Evolutionary conservation across 73 alveolate species (phyloP).

Genomic region (Paraurostyla sp.): DNA sequence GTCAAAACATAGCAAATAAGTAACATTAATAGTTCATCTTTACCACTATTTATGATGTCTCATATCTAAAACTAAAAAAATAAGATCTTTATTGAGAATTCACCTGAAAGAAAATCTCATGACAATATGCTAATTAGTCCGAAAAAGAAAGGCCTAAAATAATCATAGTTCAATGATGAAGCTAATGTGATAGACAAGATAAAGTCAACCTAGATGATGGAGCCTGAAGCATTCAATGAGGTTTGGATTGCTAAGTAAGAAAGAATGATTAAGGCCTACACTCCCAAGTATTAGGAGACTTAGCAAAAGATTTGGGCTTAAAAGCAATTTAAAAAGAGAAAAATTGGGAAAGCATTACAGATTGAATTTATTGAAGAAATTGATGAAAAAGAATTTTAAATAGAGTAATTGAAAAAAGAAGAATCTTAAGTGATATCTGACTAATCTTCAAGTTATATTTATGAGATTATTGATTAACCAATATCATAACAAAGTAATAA

Average conservation of each 20-base stretch:
- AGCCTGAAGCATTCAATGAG: constrained; percentile 17
- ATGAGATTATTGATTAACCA: too few relatives aligned
- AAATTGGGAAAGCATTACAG: too few relatives aligned
- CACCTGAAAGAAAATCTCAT: constrained; percentile 60
- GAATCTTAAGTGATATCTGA: background rate
- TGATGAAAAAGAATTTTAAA: background rate
- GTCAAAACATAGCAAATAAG: background rate
- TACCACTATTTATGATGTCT: constrained; percentile 42
- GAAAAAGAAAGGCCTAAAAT: background rate
- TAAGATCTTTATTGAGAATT: constrained; percentile 32
- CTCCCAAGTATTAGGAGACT: constrained; percentile 23
- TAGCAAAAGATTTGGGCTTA: background rate
- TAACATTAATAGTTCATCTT: constrained; percentile 11
- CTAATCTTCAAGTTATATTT: too few relatives aligned
- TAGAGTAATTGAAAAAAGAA: background rate
- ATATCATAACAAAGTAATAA: too few relatives aligned
- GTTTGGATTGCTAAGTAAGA: constrained; percentile 40
- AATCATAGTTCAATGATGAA: background rate
- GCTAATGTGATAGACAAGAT: constrained; percentile 41
- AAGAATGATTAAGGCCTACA: constrained; percentile 18
- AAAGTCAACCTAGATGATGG: constrained; percentile 3
- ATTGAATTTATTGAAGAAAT: background rate
- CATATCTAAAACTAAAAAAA: constrained; percentile 20
- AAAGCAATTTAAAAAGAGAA: background rate
- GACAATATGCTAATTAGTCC: constrained; percentile 54